A percentile compares a stretch with the other conserved stretches of the same genome.
Evolutionary conservation across 2,329 filamentous ascomycete species (phyloP).

Genomic region (Elsinoe arachidis): DNA sequence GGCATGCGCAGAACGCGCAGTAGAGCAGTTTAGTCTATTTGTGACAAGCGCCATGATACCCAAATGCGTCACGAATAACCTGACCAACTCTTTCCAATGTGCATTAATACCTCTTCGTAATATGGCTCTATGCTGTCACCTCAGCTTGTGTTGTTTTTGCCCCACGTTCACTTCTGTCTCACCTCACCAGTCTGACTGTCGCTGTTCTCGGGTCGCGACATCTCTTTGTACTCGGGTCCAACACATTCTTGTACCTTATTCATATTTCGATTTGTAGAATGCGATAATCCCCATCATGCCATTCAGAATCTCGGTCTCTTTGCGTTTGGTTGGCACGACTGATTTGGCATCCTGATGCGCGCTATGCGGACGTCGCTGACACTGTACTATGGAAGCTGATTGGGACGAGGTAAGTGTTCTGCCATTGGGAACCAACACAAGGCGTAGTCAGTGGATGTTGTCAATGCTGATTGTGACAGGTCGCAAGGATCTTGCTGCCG

Average conservation of each 20-base stretch:
- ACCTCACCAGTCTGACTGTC: slow-evolving; percentile 6
- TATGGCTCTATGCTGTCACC: not conserved
- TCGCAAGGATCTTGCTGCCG: slow-evolving; percentile 73
- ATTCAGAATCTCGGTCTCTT: too few species aligned
- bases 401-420: slow-evolving; percentile 39
- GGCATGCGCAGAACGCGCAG: slow-evolving; percentile 16
- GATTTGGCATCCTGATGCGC: not conserved
- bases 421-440: not conserved
- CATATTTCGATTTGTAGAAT: too few species aligned
- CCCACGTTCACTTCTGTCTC: slow-evolving; percentile 4
- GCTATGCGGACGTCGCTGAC: not conserved
- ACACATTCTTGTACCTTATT: not conserved
- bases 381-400: slow-evolving; percentile 40
- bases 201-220: not conserved
- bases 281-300: too few species aligned
- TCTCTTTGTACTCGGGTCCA: not conserved
- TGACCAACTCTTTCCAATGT: not conserved
- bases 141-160: not conserved
- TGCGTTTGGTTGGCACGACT: not conserved
- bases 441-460: not conserved
- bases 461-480: slow-evolving; percentile 40
- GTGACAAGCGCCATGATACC: not conserved
- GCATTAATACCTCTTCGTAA: not conserved
- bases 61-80: not conserved
- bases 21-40: slow-evolving; percentile 1